Evolutionary conservation across 2,329 filamentous ascomycete genomes (phyloP), one percentile per base, ranked within the genome.

Genomic region (Tetracladium maxilliforme): DNA sequence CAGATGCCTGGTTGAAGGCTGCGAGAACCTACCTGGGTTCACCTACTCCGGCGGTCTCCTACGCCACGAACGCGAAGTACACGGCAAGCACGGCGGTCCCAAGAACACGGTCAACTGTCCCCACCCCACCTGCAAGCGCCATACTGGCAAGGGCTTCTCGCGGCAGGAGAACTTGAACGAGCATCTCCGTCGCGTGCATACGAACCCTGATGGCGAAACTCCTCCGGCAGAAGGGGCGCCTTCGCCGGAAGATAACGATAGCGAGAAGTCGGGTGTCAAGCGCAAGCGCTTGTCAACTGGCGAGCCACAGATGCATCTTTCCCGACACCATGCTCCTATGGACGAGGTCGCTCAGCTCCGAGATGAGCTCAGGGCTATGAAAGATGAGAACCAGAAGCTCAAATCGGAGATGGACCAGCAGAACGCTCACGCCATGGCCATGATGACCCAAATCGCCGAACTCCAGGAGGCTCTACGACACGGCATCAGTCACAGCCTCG

Each of bases 101-200:
- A 84, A 86, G 47, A 84, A 92, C 33, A 75, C 78, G 4, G 65
- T 92, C 27, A 80, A 82, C 56, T 95, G 87, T 42, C 84, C 84
- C 0, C 79, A 87, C 41, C 51, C 61, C 19, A 83, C 82, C 44
- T 95, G 87, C 64, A 93, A 93, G 48, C 77, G 87, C 19, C 81
- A 84, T 42, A 74, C 70, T 1, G 86, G 83, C 33, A 81, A 83
- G 41, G 84, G 84, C 13, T 95, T 95, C 48, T 92, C 86, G 7
- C 72, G 87, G 24, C 80, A 86, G 43, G 87, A 95, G 52, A 95
- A 95, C 41, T 61, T 94, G 4, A 84, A 87, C 44, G 87, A 95
- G 52, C 87, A 95, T 51, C 58, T 94, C 11, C 78, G 87, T 12
- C 74, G 87, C 14, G 81, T 92, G n/a, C 87, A 95, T 46, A 76